Base-by-base conservation (phyloP, 2,329 filamentous ascomycete species). In the Fusarium udum region DNA sequence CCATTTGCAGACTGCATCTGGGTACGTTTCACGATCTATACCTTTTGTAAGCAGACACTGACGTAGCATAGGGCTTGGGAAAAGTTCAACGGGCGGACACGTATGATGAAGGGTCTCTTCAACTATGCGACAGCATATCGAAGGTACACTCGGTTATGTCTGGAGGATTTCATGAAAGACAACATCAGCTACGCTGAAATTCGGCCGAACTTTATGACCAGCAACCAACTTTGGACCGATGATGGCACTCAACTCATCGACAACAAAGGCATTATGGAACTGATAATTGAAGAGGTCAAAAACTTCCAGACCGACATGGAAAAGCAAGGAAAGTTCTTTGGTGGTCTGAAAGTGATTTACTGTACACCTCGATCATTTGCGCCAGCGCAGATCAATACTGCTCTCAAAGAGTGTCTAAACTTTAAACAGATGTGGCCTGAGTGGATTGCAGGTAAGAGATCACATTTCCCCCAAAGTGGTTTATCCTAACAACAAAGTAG, bases 111-210 rank as follows among this genome's bases (percentile, higher is more conserved):
- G 77, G 92, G 92, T 0, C 83, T 93, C 1, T 87, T 93, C 75
- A 92, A 91, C 78, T 93, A 93, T 74, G 87, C 90, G 77, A 85
- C 83, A 7, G 90, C 90, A 7, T 93, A 90, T 77, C 83, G 84
- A 52, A 83, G 82, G 78, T 93, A 93, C 74, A 92, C 91, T 6
- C 82, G 84, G 15, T 79, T 83, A 7, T 89, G 89, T 26, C 87
- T 93, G 16, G 83, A 90, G 64, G 87, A 90, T 67, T 90, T 93
- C 79, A 86, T 90, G 28, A 77, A 83, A 11, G 91, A 93, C 77
- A 89, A 89, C 48, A 90, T 93, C 72, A 91, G 92, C 81, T 93
- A 93, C 75, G 91, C 91, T 34, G 92, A 93, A 80, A 88, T 93
- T 45, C 86, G 92, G 34, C 91, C 91, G 6, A 93, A 92, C 81